Evolutionary conservation across 2,329 filamentous ascomycete species (phyloP).

Genomic region (Botrytis tulipae): DNA sequence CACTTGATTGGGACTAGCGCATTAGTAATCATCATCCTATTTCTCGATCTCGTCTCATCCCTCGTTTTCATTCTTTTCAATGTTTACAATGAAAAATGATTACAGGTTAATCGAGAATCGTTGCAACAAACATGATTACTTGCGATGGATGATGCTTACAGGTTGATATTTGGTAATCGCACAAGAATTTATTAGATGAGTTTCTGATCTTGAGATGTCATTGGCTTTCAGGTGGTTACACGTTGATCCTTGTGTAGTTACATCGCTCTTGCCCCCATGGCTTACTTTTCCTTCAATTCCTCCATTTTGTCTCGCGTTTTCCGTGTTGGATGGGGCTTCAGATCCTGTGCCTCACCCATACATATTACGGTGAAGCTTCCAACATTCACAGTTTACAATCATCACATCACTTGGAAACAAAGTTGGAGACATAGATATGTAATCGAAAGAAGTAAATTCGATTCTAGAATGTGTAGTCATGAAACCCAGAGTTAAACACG

Average conservation of each 20-base stretch:
- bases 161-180: neutral
- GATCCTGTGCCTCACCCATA: neutral
- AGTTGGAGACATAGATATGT: neutral
- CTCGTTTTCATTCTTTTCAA: neutral
- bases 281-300: neutral
- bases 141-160: neutral
- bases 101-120: neutral
- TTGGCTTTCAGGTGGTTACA: neutral
- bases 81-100: neutral
- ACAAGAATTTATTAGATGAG: neutral
- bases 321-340: neutral
- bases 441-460: neutral
- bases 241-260: neutral
- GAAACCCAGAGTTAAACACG: constrained; percentile 7
- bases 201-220: neutral
- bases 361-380: neutral
- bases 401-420: neutral
- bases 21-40: neutral
- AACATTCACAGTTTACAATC: neutral
- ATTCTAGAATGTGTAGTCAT: constrained; percentile 9
- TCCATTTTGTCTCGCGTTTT: neutral
- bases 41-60: neutral
- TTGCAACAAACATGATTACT: neutral
- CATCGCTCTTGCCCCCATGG: neutral
- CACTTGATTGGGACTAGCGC: neutral